These are phyloP conservation scores for Triticum monococcum DNA, from an alignment of 176 grass and related monocot genomes.

Conservation along the genomic window DNA sequence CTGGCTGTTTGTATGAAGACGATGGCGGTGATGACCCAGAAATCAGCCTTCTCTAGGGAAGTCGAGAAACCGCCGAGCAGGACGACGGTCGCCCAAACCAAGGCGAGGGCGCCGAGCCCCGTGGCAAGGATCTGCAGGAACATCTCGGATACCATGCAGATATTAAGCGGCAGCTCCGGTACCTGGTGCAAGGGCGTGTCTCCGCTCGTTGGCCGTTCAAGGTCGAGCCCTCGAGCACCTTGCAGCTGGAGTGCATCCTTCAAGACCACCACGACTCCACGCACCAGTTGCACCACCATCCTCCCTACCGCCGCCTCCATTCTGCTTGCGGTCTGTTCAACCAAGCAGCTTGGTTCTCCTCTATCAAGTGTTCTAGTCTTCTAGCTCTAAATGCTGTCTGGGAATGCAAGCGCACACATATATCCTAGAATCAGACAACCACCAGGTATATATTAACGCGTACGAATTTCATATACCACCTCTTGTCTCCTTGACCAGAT, in stretches of 20 bases:
- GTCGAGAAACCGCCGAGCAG: not conserved
- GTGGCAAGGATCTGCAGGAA: constrained; percentile 21
- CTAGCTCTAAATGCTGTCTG: not conserved
- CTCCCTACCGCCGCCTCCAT: rapidly evolving
- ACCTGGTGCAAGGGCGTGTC: not conserved
- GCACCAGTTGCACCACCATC: too few relatives aligned
- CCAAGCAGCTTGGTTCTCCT: not conserved
- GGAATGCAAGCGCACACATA: not conserved
- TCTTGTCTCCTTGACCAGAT: too few relatives aligned
- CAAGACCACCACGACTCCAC: not conserved
- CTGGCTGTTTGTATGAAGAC: not conserved
- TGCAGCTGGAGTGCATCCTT: not conserved
- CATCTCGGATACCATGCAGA: constrained; percentile 3
- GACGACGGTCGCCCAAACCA: not conserved
- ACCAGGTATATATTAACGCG: not conserved
- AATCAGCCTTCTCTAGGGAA: not conserved
- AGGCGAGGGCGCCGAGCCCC: not conserved
- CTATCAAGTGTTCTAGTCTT: not conserved
- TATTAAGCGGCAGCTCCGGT: constrained; percentile 4
- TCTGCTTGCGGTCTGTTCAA: not conserved
- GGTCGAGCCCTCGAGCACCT: constrained; percentile 3
- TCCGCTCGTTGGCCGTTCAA: not conserved
- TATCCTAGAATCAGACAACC: not conserved
- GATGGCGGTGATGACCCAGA: constrained; percentile 11
- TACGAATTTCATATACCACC: too few relatives aligned